A percentile compares a stretch with the other conserved stretches of the same genome.
Conservation (phyloP, 73 alveolate species). For the Paramecium pentaurelia region DNA sequence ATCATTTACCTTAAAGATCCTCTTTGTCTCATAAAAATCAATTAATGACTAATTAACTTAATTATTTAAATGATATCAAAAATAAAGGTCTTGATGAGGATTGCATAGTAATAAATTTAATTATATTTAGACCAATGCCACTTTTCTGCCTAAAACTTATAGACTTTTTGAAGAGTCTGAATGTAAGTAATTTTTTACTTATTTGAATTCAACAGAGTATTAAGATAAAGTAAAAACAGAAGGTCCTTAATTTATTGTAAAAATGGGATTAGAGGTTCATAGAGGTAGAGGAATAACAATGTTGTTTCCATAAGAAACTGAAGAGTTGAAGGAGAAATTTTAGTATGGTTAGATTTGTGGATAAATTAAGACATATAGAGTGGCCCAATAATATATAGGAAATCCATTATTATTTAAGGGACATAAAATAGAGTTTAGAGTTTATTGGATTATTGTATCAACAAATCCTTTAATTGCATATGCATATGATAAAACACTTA, state of each 20-base stretch:
- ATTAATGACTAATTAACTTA: background rate
- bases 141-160: slow-evolving; percentile 48
- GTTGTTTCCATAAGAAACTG: background rate
- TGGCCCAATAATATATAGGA: slow-evolving; percentile 33
- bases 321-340: background rate
- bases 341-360: slow-evolving; percentile 35
- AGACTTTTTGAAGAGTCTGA: slow-evolving; percentile 23
- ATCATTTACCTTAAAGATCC: background rate
- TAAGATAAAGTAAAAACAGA: background rate
- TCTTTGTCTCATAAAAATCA: background rate
- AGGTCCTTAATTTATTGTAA: slow-evolving; percentile 41
- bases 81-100: background rate
- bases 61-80: background rate
- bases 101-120: background rate
- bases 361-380: background rate
- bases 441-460: slow-evolving; percentile 41
- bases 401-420: slow-evolving; percentile 37
- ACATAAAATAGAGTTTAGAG: slow-evolving; percentile 44
- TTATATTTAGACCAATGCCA: background rate
- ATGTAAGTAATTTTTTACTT: slow-evolving; percentile 29
- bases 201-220: slow-evolving; percentile 11
- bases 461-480: slow-evolving; percentile 45
- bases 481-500: slow-evolving; percentile 41
- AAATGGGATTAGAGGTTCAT: slow-evolving; percentile 53
- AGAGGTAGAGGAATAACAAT: slow-evolving; percentile 52